A percentile compares a stretch with the other conserved stretches of the same genome.
Evolutionary conservation across 1,284 basidiomycete species (phyloP).

Genomic region (Tylopilus orsonianus): DNA sequence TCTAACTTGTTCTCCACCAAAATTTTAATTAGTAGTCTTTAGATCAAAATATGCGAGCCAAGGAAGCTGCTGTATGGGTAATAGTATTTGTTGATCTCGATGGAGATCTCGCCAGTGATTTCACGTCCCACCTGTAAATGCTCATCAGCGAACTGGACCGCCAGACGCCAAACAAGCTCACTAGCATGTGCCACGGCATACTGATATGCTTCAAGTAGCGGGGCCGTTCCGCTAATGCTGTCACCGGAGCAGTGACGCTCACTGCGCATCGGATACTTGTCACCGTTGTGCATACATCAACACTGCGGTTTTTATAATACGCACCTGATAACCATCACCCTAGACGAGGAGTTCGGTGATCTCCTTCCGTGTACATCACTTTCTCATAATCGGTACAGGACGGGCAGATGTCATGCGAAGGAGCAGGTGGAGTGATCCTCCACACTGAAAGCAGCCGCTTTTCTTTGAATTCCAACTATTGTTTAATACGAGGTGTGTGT

Average conservation of each 20-base stretch:
- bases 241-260: neutral
- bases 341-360: constrained; percentile 7
- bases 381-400: constrained; percentile 31
- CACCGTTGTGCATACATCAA: too few species aligned
- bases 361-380: constrained; percentile 25
- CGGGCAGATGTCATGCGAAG: constrained; percentile 34
- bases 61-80: too few species aligned
- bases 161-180: too few species aligned
- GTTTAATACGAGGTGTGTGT: constrained; percentile 20
- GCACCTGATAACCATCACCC: constrained; percentile 5
- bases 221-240: constrained; percentile 5
- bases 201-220: constrained; percentile 8
- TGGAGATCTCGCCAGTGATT: too few species aligned
- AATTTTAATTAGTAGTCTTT: too few species aligned
- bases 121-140: too few species aligned
- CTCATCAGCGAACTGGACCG: too few species aligned
- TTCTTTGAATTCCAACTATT: constrained; percentile 24
- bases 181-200: neutral
- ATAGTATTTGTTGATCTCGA: too few species aligned
- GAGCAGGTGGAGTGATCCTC: constrained; percentile 27
- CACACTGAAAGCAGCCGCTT: constrained; percentile 30
- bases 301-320: constrained; percentile 14
- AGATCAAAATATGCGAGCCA: too few species aligned
- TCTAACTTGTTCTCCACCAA: too few species aligned
- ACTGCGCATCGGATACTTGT: too few species aligned